Evolutionary conservation across 345 rosid species (phyloP).

Genomic region (Populus euphratica): DNA sequence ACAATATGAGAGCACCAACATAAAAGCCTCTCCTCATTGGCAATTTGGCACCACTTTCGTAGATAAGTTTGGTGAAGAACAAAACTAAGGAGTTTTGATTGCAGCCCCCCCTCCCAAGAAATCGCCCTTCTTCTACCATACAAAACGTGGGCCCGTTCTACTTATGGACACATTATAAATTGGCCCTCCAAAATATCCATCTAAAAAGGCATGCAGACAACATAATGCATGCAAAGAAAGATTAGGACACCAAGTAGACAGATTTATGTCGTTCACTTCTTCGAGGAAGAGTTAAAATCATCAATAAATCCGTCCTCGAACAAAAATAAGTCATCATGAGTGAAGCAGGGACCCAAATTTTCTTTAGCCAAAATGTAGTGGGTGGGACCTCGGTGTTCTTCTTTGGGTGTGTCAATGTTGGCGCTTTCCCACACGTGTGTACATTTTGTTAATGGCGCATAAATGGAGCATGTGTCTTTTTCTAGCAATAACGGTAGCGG

Average conservation of each 20-base stretch:
- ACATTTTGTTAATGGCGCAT: conserved; percentile 5
- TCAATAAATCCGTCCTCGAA: background rate
- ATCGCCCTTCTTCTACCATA: background rate
- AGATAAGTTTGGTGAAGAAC: background rate
- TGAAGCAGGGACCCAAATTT: background rate
- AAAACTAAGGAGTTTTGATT: background rate
- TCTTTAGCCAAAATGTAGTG: background rate
- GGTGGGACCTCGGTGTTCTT: conserved; percentile 3
- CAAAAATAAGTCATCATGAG: background rate
- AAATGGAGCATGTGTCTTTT: conserved; percentile 13
- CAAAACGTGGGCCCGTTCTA: background rate
- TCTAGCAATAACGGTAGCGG: conserved; percentile 11
- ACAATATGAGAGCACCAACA: background rate
- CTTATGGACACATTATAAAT: conserved; percentile 1
- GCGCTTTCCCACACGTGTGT: conserved; percentile 18
- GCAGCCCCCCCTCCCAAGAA: background rate
- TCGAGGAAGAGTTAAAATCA: conserved; percentile 5
- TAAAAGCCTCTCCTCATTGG: background rate
- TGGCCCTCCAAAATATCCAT: conserved; percentile 19
- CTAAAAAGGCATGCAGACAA: conserved; percentile 32
- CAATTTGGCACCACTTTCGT: background rate
- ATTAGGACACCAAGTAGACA: conserved; percentile 13
- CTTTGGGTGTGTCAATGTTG: background rate
- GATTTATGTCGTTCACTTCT: background rate
- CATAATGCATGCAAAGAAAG: conserved; percentile 40